Evolutionary conservation across 306 rosid species (phyloP).

Genomic region (Trifolium dubium): DNA sequence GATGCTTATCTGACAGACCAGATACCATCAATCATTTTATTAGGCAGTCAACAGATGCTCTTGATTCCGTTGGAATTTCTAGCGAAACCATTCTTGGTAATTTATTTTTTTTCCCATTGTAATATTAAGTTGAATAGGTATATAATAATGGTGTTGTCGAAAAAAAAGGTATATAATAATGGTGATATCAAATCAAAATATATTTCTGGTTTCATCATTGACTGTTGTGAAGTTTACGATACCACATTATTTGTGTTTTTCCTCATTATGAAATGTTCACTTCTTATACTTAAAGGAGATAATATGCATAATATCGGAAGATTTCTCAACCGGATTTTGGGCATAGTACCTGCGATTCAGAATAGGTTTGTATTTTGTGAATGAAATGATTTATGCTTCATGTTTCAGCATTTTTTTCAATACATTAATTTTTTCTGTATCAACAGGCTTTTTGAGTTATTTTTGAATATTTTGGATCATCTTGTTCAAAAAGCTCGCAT

Average conservation of each 20-base stretch:
- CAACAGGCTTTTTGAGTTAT: constrained; percentile 82
- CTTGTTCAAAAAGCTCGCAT: not conserved
- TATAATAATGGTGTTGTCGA: not conserved
- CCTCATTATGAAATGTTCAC: constrained; percentile 29
- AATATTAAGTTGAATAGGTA: constrained; percentile 2
- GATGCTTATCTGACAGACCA: constrained; percentile 59
- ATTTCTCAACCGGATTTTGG: not conserved
- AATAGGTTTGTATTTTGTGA: constrained; percentile 65
- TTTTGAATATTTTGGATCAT: constrained; percentile 52
- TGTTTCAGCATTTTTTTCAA: constrained; percentile 39
- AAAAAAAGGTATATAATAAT: not conserved
- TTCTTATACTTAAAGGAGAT: constrained; percentile 49
- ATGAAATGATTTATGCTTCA: constrained; percentile 37
- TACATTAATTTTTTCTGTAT: constrained; percentile 40
- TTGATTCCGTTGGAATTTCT: constrained; percentile 81
- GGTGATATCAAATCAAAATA: not conserved
- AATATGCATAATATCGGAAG: not conserved
- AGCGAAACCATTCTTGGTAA: constrained; percentile 70
- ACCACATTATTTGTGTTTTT: constrained; percentile 15
- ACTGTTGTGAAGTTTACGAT: constrained; percentile 8
- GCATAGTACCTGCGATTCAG: not conserved
- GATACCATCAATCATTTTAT: constrained; percentile 71
- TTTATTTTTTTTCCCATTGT: constrained; percentile 16
- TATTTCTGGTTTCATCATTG: constrained; percentile 10
- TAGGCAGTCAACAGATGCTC: constrained; percentile 77